Percentiles rank a stretch among this genome's conserved stretches.
Conservation (phyloP, 352 stramenopile genomes). For the Pythium dissotocum region DNA sequence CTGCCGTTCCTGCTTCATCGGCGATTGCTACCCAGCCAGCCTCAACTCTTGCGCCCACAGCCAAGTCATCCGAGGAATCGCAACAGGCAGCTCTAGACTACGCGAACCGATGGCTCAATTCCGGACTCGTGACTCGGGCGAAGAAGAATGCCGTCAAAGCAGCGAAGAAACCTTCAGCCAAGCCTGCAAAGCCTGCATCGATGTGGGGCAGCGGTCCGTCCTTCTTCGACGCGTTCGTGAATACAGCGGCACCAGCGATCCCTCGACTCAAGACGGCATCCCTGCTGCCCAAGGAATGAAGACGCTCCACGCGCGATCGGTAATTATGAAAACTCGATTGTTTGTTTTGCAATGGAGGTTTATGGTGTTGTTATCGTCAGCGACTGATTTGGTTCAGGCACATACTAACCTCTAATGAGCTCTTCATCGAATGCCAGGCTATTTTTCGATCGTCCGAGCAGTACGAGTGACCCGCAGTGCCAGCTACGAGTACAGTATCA, state of each 20-base stretch:
- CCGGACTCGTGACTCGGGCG: conserved; percentile 34
- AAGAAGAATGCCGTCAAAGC: conserved; percentile 38
- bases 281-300: conserved; percentile 13
- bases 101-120: conserved; percentile 40
- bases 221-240: conserved; percentile 81
- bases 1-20: conserved; percentile 1
- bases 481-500: too few species aligned
- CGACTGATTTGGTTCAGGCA: too few species aligned
- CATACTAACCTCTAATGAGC: too few species aligned
- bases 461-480: too few species aligned
- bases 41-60: neutral
- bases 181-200: conserved; percentile 7
- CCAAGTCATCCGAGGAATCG: conserved; percentile 3
- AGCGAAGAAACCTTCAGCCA: neutral
- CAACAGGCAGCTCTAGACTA: conserved; percentile 28
- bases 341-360: neutral
- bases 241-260: conserved; percentile 41
- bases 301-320: neutral
- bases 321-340: conserved; percentile 3
- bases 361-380: too few species aligned
- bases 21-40: conserved; percentile 5
- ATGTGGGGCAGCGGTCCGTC: conserved; percentile 31
- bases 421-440: too few species aligned
- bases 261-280: conserved; percentile 49
- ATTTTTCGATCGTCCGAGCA: too few species aligned